A percentile compares a stretch with the other conserved stretches of the same genome.
Evolutionary conservation across 495 filamentous ascomycete genomes (phyloP).

Genomic region (Baudoinia panamericana): DNA sequence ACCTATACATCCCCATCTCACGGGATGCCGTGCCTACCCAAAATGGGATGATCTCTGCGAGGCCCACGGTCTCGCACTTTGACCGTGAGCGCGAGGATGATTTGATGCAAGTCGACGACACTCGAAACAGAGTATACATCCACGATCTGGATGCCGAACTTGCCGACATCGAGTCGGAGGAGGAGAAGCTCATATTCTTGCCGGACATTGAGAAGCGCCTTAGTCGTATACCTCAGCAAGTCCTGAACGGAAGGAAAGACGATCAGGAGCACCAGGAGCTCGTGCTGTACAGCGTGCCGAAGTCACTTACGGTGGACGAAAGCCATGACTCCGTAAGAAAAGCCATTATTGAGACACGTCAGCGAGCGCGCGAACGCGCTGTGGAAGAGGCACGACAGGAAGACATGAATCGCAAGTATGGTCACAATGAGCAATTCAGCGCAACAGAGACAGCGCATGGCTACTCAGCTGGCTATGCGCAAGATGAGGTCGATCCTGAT

Average conservation of each 20-base stretch:
- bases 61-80: too few relatives aligned
- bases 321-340: slow-evolving; percentile 73
- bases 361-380: slow-evolving; percentile 42
- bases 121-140: slow-evolving; percentile 77
- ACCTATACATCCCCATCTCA: slow-evolving; percentile 42
- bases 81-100: slow-evolving; percentile 37
- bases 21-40: not conserved
- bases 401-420: slow-evolving; percentile 16
- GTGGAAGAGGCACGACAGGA: slow-evolving; percentile 21
- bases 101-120: slow-evolving; percentile 77
- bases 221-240: slow-evolving; percentile 52
- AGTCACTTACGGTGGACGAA: slow-evolving; percentile 58
- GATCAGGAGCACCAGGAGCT: slow-evolving; percentile 48
- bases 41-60: not conserved
- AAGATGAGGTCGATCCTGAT: slow-evolving; percentile 40
- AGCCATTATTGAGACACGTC: slow-evolving; percentile 72
- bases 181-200: slow-evolving; percentile 53
- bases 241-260: slow-evolving; percentile 37
- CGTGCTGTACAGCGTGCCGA: slow-evolving; percentile 69
- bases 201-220: slow-evolving; percentile 75
- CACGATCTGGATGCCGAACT: slow-evolving; percentile 82
- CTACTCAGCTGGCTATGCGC: slow-evolving; percentile 14
- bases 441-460: slow-evolving; percentile 16
- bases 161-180: slow-evolving; percentile 37
- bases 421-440: not conserved